Conservation (phyloP, 352 stramenopile genomes). For the Pythium dissimile region DNA sequence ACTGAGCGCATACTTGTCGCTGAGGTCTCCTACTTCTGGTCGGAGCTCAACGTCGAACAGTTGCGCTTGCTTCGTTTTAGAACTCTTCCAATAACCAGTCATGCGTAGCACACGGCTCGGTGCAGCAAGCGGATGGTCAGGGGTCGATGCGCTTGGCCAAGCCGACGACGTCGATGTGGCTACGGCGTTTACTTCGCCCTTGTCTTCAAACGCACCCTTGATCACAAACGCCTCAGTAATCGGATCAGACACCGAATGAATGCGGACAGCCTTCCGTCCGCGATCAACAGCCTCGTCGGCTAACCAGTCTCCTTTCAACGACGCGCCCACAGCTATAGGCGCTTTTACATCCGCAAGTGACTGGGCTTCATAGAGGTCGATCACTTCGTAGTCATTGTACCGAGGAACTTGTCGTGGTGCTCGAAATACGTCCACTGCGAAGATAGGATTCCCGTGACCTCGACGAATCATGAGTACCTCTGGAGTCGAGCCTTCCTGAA, state of each 20-base stretch:
- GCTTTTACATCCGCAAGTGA: not conserved
- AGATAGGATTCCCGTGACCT: constrained; percentile 84
- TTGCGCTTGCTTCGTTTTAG: constrained; percentile 64
- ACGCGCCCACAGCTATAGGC: not conserved
- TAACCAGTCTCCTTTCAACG: constrained; percentile 72
- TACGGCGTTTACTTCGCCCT: constrained; percentile 62
- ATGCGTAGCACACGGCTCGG: constrained; percentile 43
- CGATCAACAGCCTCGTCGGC: constrained; percentile 70
- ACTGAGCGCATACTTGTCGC: constrained; percentile 40
- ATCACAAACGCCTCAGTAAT: constrained; percentile 51
- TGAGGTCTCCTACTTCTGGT: constrained; percentile 11
- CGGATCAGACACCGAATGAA: constrained; percentile 56
- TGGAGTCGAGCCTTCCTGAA: constrained; percentile 17
- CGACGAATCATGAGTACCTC: constrained; percentile 68
- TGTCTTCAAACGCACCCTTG: constrained; percentile 66
- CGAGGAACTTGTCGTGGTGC: constrained; percentile 79
- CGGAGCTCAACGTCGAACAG: constrained; percentile 77
- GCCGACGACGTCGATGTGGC: constrained; percentile 42
- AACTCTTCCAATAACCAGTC: constrained; percentile 71
- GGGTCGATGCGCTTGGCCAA: constrained; percentile 31
- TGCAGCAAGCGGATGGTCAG: not conserved
- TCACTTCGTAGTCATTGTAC: constrained; percentile 89
- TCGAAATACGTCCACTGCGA: constrained; percentile 84
- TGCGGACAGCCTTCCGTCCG: constrained; percentile 51
- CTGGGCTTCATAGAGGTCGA: constrained; percentile 47